These are phyloP conservation scores for Phytophthora chlamydospora DNA, from an alignment of 352 stramenopile genomes.

Conservation along the genomic window DNA sequence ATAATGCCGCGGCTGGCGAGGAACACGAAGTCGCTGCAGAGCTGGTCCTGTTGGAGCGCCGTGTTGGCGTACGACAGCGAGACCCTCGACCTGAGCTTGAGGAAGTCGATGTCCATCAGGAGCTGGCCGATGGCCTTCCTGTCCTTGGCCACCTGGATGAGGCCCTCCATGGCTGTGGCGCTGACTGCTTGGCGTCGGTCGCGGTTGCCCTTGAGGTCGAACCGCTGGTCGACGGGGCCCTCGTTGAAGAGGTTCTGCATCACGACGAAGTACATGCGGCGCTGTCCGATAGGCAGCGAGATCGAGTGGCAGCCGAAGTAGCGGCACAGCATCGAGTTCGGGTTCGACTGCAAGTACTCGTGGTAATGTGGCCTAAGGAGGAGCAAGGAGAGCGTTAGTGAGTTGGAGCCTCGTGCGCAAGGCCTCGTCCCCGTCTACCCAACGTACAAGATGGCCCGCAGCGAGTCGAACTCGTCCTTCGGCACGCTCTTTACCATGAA, in stretches of 20 bases:
- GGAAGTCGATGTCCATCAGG: constrained; percentile 90
- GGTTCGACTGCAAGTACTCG: constrained; percentile 77
- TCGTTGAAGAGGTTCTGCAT: constrained; percentile 90
- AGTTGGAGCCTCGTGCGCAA: neutral
- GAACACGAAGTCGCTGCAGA: constrained; percentile 86
- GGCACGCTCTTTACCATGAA: constrained; percentile 91
- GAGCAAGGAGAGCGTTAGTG: neutral
- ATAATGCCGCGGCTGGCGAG: constrained; percentile 84
- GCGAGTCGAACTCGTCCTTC: constrained; percentile 84
- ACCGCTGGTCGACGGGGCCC: constrained; percentile 77
- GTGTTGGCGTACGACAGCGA: constrained; percentile 53
- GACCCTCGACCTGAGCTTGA: constrained; percentile 72
- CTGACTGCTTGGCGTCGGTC: constrained; percentile 77
- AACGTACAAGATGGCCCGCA: constrained; percentile 77
- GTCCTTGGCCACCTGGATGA: constrained; percentile 73
- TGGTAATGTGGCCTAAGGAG: constrained; percentile 72
- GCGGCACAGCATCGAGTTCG: constrained; percentile 72
- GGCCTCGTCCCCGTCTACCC: too few relatives aligned
- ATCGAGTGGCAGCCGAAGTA: constrained; percentile 90
- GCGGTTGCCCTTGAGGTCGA: constrained; percentile 85
- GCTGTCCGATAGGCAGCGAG: constrained; percentile 80
- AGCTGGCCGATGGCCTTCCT: constrained; percentile 68
- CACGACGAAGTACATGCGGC: constrained; percentile 89
- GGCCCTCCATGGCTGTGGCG: constrained; percentile 55
- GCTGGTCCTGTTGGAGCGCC: constrained; percentile 56